Evolutionary conservation across 306 rosid genomes (phyloP).

Genomic region (Dalbergia oliveri): DNA sequence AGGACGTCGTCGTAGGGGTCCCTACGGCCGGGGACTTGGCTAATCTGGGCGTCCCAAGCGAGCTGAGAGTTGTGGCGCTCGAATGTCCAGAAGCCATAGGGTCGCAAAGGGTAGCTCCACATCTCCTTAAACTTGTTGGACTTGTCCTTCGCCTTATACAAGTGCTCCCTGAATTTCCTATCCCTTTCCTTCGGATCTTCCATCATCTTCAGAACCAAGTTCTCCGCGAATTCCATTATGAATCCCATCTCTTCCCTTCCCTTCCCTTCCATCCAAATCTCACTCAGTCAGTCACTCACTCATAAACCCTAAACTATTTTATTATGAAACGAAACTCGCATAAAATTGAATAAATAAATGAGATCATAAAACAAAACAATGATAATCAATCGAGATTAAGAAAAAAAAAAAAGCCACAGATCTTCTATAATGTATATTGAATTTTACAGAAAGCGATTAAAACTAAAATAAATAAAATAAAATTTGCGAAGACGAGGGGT

Average conservation of each 20-base stretch:
- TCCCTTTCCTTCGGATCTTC: constrained; percentile 97
- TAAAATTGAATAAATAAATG: not conserved
- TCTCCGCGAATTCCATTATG: constrained; percentile 94
- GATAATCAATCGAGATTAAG: not conserved
- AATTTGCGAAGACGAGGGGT: not conserved
- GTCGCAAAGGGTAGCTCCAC: constrained; percentile 85
- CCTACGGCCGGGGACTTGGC: constrained; percentile 84
- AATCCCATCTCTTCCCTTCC: constrained; percentile 66
- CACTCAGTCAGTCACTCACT: not conserved
- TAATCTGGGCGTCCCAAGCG: constrained; percentile 91
- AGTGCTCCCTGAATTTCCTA: constrained; percentile 79
- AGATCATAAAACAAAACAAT: not conserved
- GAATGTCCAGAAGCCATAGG: constrained; percentile 96
- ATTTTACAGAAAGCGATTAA: no score
- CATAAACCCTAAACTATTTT: constrained; percentile 22
- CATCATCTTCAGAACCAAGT: constrained; percentile 80
- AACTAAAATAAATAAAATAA: no score
- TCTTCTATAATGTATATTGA: no score
- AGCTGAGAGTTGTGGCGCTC: constrained; percentile 96
- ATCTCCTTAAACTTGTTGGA: constrained; percentile 90
- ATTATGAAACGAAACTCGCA: not conserved
- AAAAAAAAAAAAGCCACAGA: no score
- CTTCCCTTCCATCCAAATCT: constrained; percentile 35
- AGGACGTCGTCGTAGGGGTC: constrained; percentile 94
- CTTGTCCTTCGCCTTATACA: constrained; percentile 52